Percentiles rank a stretch among this genome's conserved stretches.
Evolutionary conservation across 805 yeast genomes (phyloP).

Genomic region (Candida mattraensis): DNA sequence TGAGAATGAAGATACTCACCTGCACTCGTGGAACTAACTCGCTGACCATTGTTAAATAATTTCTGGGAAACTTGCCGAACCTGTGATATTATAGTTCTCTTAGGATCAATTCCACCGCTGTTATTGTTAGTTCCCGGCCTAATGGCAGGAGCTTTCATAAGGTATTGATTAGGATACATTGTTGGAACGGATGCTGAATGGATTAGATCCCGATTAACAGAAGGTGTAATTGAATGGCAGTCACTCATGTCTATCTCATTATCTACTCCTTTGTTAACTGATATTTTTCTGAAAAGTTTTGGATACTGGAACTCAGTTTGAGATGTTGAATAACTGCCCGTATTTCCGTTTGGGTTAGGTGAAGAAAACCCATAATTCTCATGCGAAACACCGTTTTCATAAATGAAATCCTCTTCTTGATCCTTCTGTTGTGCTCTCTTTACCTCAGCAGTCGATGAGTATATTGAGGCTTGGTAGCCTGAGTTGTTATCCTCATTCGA

Average conservation of each 20-base stretch:
- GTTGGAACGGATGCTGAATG: not conserved
- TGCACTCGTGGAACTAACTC: conserved; percentile 18
- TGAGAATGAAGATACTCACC: conserved; percentile 2
- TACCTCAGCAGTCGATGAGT: conserved; percentile 20
- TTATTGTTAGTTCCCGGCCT: conserved; percentile 5
- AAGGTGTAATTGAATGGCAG: conserved; percentile 15
- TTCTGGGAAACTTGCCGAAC: conserved; percentile 17
- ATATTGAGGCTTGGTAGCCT: conserved; percentile 25
- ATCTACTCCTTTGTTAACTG: conserved; percentile 14
- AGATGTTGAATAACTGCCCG: not conserved
- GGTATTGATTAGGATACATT: conserved; percentile 5
- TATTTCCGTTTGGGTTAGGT: too few relatives aligned
- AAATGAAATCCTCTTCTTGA: conserved; percentile 32
- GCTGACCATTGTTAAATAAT: conserved; percentile 30
- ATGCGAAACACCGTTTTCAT: conserved; percentile 7
- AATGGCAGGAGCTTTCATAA: conserved; percentile 3
- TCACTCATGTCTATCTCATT: conserved; percentile 24
- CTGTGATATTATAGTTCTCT: conserved; percentile 5
- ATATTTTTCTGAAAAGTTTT: conserved; percentile 13
- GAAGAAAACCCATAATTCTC: conserved; percentile 17
- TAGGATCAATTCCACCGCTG: conserved; percentile 9
- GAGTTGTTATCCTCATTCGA: conserved; percentile 23
- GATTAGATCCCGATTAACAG: conserved; percentile 5
- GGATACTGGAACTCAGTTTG: conserved; percentile 8
- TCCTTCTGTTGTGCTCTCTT: conserved; percentile 5